Evolutionary conservation across 805 yeast genomes (phyloP).

Genomic region (Yarrowia deformans): DNA sequence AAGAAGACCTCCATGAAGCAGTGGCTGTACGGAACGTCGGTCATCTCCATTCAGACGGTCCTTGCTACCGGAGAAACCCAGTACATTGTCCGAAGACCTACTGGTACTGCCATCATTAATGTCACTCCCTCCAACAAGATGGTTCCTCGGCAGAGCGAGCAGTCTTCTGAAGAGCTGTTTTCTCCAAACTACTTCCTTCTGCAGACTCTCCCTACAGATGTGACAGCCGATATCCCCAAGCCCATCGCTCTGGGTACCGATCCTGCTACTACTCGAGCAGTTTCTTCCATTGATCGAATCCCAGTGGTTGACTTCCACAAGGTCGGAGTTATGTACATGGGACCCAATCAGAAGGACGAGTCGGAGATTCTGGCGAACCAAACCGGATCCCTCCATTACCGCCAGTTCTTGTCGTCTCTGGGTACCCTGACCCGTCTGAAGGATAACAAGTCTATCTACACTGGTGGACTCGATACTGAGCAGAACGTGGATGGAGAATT

Average conservation of each 20-base stretch:
- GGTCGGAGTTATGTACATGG: constrained; percentile 79
- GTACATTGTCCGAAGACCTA: constrained; percentile 66
- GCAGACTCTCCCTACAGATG: constrained; percentile 59
- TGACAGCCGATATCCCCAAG: constrained; percentile 47
- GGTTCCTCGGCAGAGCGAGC: constrained; percentile 5
- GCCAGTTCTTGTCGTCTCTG: constrained; percentile 62
- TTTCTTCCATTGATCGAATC: constrained; percentile 70
- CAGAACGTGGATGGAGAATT: constrained; percentile 76
- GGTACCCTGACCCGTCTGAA: constrained; percentile 69
- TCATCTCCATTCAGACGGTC: constrained; percentile 65
- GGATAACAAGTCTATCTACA: constrained; percentile 61
- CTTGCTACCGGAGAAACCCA: constrained; percentile 59
- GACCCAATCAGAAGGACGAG: constrained; percentile 69
- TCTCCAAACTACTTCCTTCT: constrained; percentile 59
- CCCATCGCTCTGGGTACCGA: constrained; percentile 64
- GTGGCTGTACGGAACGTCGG: constrained; percentile 69
- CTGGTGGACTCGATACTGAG: constrained; percentile 81
- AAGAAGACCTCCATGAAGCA: constrained; percentile 48
- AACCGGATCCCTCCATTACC: constrained; percentile 69
- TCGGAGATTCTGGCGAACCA: constrained; percentile 67
- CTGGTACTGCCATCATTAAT: constrained; percentile 63
- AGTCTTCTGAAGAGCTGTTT: constrained; percentile 44
- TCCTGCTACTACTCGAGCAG: constrained; percentile 57
- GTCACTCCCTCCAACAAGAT: constrained; percentile 47
- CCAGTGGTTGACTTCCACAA: constrained; percentile 82